phyloP scores from a whole-genome alignment of 106 monocot genomes.

The Dioscorea alata region DNA sequence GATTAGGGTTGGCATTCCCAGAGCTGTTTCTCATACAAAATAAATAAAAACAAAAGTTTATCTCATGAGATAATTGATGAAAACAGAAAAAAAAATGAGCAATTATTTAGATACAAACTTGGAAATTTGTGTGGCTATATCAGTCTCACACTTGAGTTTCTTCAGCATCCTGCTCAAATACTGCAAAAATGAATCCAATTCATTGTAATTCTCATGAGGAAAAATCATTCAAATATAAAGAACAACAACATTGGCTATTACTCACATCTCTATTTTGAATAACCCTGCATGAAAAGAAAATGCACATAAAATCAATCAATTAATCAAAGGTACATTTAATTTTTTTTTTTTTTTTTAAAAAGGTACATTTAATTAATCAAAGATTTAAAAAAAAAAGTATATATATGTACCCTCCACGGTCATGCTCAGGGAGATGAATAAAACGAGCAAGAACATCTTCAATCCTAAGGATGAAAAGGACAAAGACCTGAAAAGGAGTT shows the following conservation, averaged over 20 bases:
- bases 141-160: slow-evolving; percentile 78
- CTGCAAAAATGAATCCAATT: slow-evolving; percentile 24
- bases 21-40: slow-evolving; percentile 16
- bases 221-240: background rate
- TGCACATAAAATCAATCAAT: background rate
- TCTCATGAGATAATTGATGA: background rate
- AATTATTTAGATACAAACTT: slow-evolving; percentile 22
- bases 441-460: slow-evolving; percentile 53
- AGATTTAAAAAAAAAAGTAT: background rate
- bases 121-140: slow-evolving; percentile 39
- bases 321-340: background rate
- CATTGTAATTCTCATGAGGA: background rate
- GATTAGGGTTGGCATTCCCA: slow-evolving; percentile 24
- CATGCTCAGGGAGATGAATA: slow-evolving; percentile 49
- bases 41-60: too few species aligned
- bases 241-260: background rate
- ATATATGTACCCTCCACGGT: slow-evolving; percentile 37
- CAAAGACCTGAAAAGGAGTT: background rate
- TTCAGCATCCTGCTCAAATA: slow-evolving; percentile 48
- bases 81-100: background rate
- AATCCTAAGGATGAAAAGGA: slow-evolving; percentile 27
- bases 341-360: too few species aligned
- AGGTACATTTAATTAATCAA: background rate
- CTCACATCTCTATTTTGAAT: slow-evolving; percentile 36
- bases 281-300: slow-evolving; percentile 9